phyloP scores from a whole-genome alignment of 441 rosid species.

The Manihot esculenta region DNA sequence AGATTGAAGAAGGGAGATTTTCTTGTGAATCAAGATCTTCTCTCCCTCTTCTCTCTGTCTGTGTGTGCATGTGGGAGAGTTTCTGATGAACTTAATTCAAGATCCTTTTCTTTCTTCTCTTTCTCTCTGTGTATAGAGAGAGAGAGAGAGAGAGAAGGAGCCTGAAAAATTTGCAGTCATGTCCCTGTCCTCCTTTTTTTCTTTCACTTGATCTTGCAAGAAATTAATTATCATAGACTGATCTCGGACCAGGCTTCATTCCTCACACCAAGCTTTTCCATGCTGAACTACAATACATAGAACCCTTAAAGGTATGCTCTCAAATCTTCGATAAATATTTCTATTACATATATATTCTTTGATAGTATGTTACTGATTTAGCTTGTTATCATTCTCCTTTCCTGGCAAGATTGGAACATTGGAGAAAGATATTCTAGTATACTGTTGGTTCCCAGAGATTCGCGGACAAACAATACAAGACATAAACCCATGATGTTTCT shows the following conservation, averaged over 20 bases:
- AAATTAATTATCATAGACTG: slow-evolving; percentile 18
- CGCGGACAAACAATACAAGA: slow-evolving; percentile 32
- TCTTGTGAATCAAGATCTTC: no score
- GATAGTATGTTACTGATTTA: no score
- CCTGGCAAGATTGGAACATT: no score
- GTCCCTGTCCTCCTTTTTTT: background rate
- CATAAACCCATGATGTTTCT: slow-evolving; percentile 23
- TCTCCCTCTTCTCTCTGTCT: no score
- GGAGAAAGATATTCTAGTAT: no score
- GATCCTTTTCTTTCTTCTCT: no score
- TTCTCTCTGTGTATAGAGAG: no score
- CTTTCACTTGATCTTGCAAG: background rate
- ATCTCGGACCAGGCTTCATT: slow-evolving; percentile 97
- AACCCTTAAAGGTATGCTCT: background rate
- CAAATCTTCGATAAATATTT: background rate
- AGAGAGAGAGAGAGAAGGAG: no score
- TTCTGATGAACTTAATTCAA: no score
- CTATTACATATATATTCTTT: background rate
- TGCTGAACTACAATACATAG: background rate
- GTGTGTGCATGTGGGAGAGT: no score
- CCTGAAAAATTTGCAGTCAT: background rate
- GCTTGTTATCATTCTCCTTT: no score
- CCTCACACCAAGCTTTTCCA: slow-evolving; percentile 58
- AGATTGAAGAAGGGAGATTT: no score
- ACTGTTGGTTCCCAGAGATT: slow-evolving; percentile 19